Conservation (phyloP, 1,139 yeast species). For the Candida tetrigidarum region DNA sequence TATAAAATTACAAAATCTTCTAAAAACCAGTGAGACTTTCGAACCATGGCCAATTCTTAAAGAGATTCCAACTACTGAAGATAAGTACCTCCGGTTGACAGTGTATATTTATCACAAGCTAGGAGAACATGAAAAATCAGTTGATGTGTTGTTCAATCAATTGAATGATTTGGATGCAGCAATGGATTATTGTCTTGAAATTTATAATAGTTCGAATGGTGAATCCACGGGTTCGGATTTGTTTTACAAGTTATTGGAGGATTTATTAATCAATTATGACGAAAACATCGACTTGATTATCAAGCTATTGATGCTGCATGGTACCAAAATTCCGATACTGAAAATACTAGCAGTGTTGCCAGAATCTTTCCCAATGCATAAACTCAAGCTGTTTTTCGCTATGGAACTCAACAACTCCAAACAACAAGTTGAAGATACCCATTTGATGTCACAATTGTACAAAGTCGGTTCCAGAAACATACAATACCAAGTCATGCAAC, state of each 20-base stretch:
- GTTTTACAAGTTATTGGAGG: slow-evolving; percentile 43
- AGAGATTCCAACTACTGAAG: slow-evolving; percentile 41
- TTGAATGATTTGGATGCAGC: slow-evolving; percentile 62
- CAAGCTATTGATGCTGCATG: slow-evolving; percentile 50
- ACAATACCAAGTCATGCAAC: slow-evolving; percentile 37
- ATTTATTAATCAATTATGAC: slow-evolving; percentile 35
- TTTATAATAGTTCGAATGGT: slow-evolving; percentile 44
- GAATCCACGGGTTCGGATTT: slow-evolving; percentile 41
- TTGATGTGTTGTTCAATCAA: slow-evolving; percentile 64
- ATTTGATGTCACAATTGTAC: slow-evolving; percentile 37
- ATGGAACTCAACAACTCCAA: slow-evolving; percentile 45
- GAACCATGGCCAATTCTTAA: slow-evolving; percentile 52
- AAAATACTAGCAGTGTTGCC: slow-evolving; percentile 59
- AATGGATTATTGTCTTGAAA: slow-evolving; percentile 59
- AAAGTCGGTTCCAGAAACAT: slow-evolving; percentile 41
- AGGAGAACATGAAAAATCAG: slow-evolving; percentile 66
- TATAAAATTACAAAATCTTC: slow-evolving; percentile 39
- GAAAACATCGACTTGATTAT: slow-evolving; percentile 43
- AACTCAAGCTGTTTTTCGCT: slow-evolving; percentile 49
- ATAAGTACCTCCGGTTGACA: slow-evolving; percentile 45
- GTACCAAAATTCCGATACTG: slow-evolving; percentile 56
- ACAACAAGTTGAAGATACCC: slow-evolving; percentile 28
- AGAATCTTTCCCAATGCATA: slow-evolving; percentile 45
- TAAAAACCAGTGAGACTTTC: slow-evolving; percentile 38
- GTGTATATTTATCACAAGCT: slow-evolving; percentile 63